These are phyloP conservation scores for Fraxinus floribunda DNA, from an alignment of 305 asterid genomes.

Conservation along the genomic window DNA sequence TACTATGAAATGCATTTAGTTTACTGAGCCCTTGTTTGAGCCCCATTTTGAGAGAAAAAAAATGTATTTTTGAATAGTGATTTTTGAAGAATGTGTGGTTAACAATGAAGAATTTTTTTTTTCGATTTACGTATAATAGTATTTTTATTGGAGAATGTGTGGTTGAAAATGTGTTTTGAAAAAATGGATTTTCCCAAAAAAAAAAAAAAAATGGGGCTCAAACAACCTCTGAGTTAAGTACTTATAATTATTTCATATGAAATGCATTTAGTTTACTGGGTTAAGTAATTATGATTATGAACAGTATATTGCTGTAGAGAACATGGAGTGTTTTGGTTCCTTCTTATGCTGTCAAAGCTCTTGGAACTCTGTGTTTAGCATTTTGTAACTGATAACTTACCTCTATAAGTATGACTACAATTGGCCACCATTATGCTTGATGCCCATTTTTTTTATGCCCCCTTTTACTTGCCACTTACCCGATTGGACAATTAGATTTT, in stretches of 20 bases:
- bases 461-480: not conserved
- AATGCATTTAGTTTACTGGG: slow-evolving; percentile 2
- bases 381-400: not conserved
- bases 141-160: too few relatives aligned
- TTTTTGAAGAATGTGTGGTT: too few relatives aligned
- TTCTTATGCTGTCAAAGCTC: slow-evolving; percentile 3
- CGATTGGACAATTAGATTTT: not conserved
- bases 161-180: too few relatives aligned
- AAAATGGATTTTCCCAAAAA: too few relatives aligned
- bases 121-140: too few relatives aligned
- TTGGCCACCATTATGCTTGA: not conserved
- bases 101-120: too few relatives aligned
- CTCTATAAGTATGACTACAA: not conserved
- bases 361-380: not conserved
- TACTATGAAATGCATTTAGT: not conserved
- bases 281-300: not conserved
- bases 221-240: not conserved
- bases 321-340: not conserved
- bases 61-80: too few relatives aligned
- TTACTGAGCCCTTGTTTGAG: not conserved
- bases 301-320: not conserved
- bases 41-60: too few relatives aligned
- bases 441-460: not conserved
- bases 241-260: not conserved
- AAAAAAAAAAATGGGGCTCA: too few relatives aligned